Percentiles rank a stretch among this genome's conserved stretches.
phyloP scores from a whole-genome alignment of 345 rosid species.

The Dimocarpus longan region DNA sequence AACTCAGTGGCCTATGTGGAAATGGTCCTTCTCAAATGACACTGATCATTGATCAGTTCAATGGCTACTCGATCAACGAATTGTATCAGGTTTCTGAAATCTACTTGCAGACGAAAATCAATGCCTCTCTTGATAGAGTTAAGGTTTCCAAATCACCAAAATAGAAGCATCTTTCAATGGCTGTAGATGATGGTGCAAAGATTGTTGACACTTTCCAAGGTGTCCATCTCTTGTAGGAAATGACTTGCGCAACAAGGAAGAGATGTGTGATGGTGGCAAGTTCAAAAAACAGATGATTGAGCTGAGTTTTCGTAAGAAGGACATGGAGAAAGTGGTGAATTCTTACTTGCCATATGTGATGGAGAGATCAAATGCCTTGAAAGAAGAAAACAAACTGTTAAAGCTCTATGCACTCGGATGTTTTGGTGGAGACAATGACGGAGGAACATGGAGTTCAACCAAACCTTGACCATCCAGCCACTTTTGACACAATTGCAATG shows the following conservation, averaged over 20 bases:
- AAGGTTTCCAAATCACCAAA: constrained; percentile 15
- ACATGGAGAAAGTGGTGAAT: constrained; percentile 21
- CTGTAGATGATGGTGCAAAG: constrained; percentile 20
- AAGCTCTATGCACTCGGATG: constrained; percentile 24
- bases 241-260: constrained; percentile 12
- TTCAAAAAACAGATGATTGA: not conserved
- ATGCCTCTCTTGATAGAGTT: constrained; percentile 6
- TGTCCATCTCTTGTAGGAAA: constrained; percentile 23
- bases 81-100: constrained; percentile 12
- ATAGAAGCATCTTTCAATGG: constrained; percentile 10
- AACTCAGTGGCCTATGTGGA: constrained; percentile 4
- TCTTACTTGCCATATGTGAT: constrained; percentile 16
- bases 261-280: not conserved
- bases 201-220: constrained; percentile 26
- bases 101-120: constrained; percentile 27
- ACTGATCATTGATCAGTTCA: constrained; percentile 6
- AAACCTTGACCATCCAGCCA: constrained; percentile 35
- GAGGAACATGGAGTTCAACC: constrained; percentile 21
- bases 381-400: constrained; percentile 18
- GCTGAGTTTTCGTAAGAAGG: constrained; percentile 23
- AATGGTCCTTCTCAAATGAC: constrained; percentile 8
- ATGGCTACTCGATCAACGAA: constrained; percentile 14
- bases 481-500: constrained; percentile 34
- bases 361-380: constrained; percentile 20
- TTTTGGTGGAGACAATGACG: not conserved